Conservation (phyloP, 768 basidiomycete genomes). For the Pleurotus platypus region DNA sequence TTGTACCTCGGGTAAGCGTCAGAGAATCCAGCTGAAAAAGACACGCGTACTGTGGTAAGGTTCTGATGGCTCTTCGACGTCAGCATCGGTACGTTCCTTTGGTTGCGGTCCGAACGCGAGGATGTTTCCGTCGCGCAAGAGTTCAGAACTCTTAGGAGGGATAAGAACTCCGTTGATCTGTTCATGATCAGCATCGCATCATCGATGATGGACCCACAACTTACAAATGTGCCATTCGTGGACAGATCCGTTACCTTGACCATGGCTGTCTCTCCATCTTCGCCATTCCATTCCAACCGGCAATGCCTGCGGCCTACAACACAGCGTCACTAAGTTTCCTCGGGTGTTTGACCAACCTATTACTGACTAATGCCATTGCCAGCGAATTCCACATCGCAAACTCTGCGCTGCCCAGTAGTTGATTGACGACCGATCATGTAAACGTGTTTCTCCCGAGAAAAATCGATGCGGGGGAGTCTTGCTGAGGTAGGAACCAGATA, state of each 20-base stretch:
- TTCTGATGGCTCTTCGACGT: slow-evolving; percentile 70
- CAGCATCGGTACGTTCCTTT: slow-evolving; percentile 38
- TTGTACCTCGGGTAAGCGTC: neutral
- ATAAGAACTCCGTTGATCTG: slow-evolving; percentile 71
- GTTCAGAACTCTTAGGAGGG: slow-evolving; percentile 45
- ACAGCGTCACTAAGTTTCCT: neutral
- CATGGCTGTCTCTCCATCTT: slow-evolving; percentile 30
- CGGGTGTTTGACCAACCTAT: neutral
- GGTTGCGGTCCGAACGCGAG: slow-evolving; percentile 72
- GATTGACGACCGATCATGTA: slow-evolving; percentile 43
- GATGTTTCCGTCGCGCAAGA: slow-evolving; percentile 79
- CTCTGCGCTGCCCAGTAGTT: neutral
- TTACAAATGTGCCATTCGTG: slow-evolving; percentile 73
- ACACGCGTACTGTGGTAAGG: neutral
- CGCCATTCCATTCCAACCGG: slow-evolving; percentile 58
- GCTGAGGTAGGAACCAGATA: slow-evolving; percentile 62
- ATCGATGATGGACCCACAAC: slow-evolving; percentile 15
- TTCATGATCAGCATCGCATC: neutral
- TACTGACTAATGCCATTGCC: slow-evolving; percentile 74
- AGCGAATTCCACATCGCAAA: slow-evolving; percentile 43
- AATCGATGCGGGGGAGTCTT: slow-evolving; percentile 51
- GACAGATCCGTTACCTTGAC: slow-evolving; percentile 54
- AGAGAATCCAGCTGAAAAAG: neutral
- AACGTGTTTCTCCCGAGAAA: slow-evolving; percentile 46
- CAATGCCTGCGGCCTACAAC: slow-evolving; percentile 54